Base-by-base conservation (phyloP, 2,329 filamentous ascomycete genomes). In the Zalaria sp. region DNA sequence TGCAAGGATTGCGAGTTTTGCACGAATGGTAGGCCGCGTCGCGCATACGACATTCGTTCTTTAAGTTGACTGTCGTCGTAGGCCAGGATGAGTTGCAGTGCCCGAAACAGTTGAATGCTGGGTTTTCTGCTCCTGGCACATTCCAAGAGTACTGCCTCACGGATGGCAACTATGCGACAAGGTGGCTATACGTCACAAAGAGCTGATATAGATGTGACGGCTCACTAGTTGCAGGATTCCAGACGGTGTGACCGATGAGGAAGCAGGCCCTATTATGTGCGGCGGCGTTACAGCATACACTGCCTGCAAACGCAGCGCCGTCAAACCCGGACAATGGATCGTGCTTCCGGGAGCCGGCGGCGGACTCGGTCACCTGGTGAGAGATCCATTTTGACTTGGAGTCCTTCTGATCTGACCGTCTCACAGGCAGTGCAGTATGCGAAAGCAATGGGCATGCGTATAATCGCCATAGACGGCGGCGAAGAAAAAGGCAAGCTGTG, bases 391-490 rank as follows among this genome's bases (percentile, higher is more conserved):
- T 11, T 18, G 29, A 35, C n/a, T 32, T 18, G 9, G 47, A 51
- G 35, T 52, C 52, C 37, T 47, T 56, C 25, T 32, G n/a, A 7
- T 7, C 29, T 32, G 29, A 32, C 29, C n/a, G n/a, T n/a, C 29
- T 7, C 3, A n/a, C n/a, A 7, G 29, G 55, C 51, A n/a, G 47
- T 58, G 2, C 54, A 58, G 37, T 57, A 57, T 37, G 55, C 48
- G 11, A 55, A 54, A 42, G 53, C 53, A 9, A 56, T 57, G 50
- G 41, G 36, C 37, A 26, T 26, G 25, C 7, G 25, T 7, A 52
- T 63, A 27, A 62, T 63, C 37, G 61, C 58, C 26, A 51, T 63
- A 40, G 60, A 64, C 43, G 60, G 59, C 7, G 58, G 59, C 8
- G 51, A 55, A 9, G 55, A 55, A 32, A 63, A 64, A 44, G 49